Percentiles rank a stretch among this genome's conserved stretches.
Conservation (phyloP, 371 early-diverging fungal genomes). For the Mucor saturninus region DNA sequence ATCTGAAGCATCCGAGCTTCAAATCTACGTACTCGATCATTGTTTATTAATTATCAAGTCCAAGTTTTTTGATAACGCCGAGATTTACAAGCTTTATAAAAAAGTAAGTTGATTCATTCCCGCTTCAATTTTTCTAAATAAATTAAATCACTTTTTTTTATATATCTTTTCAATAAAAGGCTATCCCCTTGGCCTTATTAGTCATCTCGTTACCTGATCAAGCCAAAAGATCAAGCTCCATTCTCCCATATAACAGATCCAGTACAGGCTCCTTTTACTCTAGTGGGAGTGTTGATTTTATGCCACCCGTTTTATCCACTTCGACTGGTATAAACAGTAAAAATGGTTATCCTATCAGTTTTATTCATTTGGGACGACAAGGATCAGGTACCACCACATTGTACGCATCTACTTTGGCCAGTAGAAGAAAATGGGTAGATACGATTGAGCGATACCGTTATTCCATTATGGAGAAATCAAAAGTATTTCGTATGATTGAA, state of each 20-base stretch:
- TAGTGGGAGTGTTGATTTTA: conserved; percentile 3
- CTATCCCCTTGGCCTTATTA: conserved; percentile 79
- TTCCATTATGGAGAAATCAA: conserved; percentile 56
- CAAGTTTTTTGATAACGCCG: conserved; percentile 33
- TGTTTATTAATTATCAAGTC: conserved; percentile 78
- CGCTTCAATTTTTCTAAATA: no score
- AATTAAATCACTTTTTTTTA: not conserved
- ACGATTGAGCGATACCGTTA: conserved; percentile 78
- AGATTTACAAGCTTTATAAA: conserved; percentile 47
- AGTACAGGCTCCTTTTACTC: conserved; percentile 25
- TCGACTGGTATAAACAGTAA: conserved; percentile 20
- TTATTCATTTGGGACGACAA: conserved; percentile 79
- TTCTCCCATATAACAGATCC: conserved; percentile 39
- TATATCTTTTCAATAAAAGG: conserved; percentile 36
- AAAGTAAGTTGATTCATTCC: conserved; percentile 28
- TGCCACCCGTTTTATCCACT: conserved; percentile 1
- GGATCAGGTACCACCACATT: conserved; percentile 70
- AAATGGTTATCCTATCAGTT: conserved; percentile 65
- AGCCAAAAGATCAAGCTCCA: conserved; percentile 40
- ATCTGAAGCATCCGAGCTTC: conserved; percentile 68
- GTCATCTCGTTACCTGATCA: conserved; percentile 69
- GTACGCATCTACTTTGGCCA: conserved; percentile 75
- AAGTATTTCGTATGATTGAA: conserved; percentile 62
- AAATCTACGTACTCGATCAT: conserved; percentile 87
- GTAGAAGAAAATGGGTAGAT: conserved; percentile 82